These are phyloP conservation scores for Babjeviella inositovora DNA, from an alignment of 805 yeast species.

Conservation along the genomic window DNA sequence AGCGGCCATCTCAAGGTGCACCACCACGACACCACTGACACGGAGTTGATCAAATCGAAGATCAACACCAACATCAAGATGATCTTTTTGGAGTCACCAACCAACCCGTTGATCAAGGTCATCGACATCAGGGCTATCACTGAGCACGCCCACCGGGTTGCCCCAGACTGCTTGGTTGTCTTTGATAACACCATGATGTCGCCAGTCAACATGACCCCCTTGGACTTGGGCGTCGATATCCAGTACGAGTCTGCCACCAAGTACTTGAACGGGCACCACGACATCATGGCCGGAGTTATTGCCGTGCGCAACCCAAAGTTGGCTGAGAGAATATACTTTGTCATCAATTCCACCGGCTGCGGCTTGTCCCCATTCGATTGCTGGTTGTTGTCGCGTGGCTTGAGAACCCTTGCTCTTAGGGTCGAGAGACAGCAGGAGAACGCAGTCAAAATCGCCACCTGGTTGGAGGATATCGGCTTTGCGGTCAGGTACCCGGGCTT, in stretches of 20 bases:
- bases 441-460: slow-evolving; percentile 60
- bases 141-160: slow-evolving; percentile 45
- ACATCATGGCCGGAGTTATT: slow-evolving; percentile 88
- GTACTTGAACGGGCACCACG: slow-evolving; percentile 89
- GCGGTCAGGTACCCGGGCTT: slow-evolving; percentile 81
- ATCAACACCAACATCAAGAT: slow-evolving; percentile 46
- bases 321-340: slow-evolving; percentile 56
- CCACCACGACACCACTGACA: slow-evolving; percentile 73
- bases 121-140: slow-evolving; percentile 63
- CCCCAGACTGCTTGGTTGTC: slow-evolving; percentile 57
- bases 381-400: slow-evolving; percentile 79
- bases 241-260: slow-evolving; percentile 92
- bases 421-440: slow-evolving; percentile 80
- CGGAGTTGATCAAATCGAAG: slow-evolving; percentile 38
- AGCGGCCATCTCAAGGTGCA: slow-evolving; percentile 49
- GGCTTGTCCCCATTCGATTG: slow-evolving; percentile 88
- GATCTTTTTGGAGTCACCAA: slow-evolving; percentile 83
- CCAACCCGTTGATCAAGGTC: slow-evolving; percentile 84
- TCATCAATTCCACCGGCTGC: slow-evolving; percentile 80
- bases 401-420: slow-evolving; percentile 76
- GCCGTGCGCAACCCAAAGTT: slow-evolving; percentile 51
- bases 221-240: slow-evolving; percentile 77
- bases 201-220: slow-evolving; percentile 72
- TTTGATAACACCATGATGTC: slow-evolving; percentile 98
- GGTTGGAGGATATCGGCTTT: slow-evolving; percentile 51